Percentiles rank a stretch among this genome's conserved stretches.
Conservation (phyloP, 1,284 basidiomycete species). For the Flammula alnicola region DNA sequence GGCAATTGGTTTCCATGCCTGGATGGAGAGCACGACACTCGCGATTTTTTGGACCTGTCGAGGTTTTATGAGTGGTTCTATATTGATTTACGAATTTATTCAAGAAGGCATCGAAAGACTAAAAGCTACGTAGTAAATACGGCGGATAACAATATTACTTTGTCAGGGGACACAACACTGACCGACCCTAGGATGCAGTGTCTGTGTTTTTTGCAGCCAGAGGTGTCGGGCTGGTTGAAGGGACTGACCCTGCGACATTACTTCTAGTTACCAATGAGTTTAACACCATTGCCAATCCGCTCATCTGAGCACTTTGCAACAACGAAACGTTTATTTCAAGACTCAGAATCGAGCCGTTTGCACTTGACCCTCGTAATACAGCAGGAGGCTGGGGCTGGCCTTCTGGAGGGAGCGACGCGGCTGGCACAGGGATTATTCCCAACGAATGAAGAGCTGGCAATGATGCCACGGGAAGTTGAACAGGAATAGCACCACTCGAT, state of each 20-base stretch:
- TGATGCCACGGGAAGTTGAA: slow-evolving; percentile 72
- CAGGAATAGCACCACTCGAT: slow-evolving; percentile 61
- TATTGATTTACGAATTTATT: no score
- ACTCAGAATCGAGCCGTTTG: slow-evolving; percentile 70
- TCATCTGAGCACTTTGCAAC: slow-evolving; percentile 73
- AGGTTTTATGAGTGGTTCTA: no score
- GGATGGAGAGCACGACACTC: no score
- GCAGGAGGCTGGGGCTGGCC: slow-evolving; percentile 69
- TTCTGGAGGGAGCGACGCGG: slow-evolving; percentile 54
- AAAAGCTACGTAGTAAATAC: no score
- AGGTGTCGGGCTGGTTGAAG: slow-evolving; percentile 7
- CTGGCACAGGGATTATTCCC: slow-evolving; percentile 74
- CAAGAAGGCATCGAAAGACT: no score
- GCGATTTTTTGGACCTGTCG: no score
- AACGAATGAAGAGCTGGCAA: slow-evolving; percentile 69
- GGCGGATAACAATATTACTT: no score
- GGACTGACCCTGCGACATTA: slow-evolving; percentile 19
- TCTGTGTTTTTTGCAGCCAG: slow-evolving; percentile 6
- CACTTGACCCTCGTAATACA: slow-evolving; percentile 67
- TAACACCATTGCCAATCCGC: slow-evolving; percentile 68
- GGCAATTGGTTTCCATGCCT: no score
- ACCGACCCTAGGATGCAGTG: no score
- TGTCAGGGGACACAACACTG: no score
- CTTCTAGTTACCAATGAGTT: slow-evolving; percentile 62
- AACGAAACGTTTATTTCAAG: slow-evolving; percentile 77